Conservation (phyloP, 768 basidiomycete genomes). For the Lactarius hengduanensis region DNA sequence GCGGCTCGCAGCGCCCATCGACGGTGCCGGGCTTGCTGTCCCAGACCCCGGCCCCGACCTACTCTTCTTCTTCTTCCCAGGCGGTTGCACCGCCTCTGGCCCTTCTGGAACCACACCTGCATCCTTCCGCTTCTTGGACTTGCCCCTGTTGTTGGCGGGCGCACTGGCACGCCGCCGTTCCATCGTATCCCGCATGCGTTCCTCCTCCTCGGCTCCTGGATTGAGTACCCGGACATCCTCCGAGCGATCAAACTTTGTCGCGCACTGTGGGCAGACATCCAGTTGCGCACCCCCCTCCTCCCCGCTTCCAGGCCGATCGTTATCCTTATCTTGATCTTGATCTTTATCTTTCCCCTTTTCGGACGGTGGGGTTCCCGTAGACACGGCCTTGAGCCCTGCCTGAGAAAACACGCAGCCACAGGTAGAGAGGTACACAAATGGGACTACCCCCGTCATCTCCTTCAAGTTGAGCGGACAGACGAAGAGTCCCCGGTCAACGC, state of each 20-base stretch:
- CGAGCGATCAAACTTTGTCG: conserved; percentile 57
- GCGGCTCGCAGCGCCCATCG: conserved; percentile 52
- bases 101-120: conserved; percentile 38
- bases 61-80: conserved; percentile 15
- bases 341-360: conserved; percentile 35
- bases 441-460: conserved; percentile 90
- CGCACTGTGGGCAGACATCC: conserved; percentile 76
- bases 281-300: conserved; percentile 37
- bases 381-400: conserved; percentile 71
- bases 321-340: conserved; percentile 35
- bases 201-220: conserved; percentile 64
- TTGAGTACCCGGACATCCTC: conserved; percentile 66
- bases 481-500: conserved; percentile 61
- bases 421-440: conserved; percentile 81
- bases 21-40: conserved; percentile 37
- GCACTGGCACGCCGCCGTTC: conserved; percentile 55
- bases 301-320: conserved; percentile 13
- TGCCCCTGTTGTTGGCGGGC: conserved; percentile 50
- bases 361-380: conserved; percentile 39
- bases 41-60: neutral
- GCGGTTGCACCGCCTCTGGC: conserved; percentile 36
- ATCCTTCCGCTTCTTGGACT: conserved; percentile 63
- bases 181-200: conserved; percentile 55
- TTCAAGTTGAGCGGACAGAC: conserved; percentile 90
- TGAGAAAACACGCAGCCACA: conserved; percentile 94